Percentiles rank a stretch among this genome's conserved stretches.
phyloP scores from a whole-genome alignment of 108 stramenopile species.

The Conticribra weissflogii region DNA sequence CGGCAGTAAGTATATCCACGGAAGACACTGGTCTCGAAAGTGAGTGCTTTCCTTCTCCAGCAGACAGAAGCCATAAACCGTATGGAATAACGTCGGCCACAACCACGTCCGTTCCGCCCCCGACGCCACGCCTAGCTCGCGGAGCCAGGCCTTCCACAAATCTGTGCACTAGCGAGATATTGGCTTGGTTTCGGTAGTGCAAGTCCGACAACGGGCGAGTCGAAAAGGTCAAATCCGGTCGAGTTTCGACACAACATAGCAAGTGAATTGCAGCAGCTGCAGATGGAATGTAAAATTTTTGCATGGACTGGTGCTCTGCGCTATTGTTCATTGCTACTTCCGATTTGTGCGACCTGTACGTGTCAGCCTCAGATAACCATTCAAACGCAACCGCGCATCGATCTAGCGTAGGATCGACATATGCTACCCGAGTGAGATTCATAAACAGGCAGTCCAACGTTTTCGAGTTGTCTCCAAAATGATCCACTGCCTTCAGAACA shows the following conservation, averaged over 20 bases:
- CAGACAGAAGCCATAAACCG: constrained; percentile 70
- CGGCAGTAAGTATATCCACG: constrained; percentile 61
- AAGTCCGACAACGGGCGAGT: constrained; percentile 58
- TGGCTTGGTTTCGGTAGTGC: constrained; percentile 66
- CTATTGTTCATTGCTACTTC: constrained; percentile 52
- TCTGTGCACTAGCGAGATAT: constrained; percentile 60
- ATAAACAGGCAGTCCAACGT: constrained; percentile 72
- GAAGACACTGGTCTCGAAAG: constrained; percentile 73
- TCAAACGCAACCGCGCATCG: constrained; percentile 71
- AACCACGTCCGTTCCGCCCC: constrained; percentile 37
- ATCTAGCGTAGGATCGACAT: constrained; percentile 84
- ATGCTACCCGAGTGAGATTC: constrained; percentile 71
- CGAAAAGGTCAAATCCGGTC: constrained; percentile 69
- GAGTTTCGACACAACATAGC: constrained; percentile 78
- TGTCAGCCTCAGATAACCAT: constrained; percentile 66
- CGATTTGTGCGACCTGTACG: constrained; percentile 44
- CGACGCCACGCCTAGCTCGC: constrained; percentile 38
- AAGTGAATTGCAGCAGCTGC: constrained; percentile 79
- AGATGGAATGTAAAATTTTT: constrained; percentile 58
- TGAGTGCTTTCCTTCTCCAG: constrained; percentile 60
- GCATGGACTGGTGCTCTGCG: constrained; percentile 49
- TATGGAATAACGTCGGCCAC: constrained; percentile 74
- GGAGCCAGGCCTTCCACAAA: constrained; percentile 73
- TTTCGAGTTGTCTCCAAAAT: constrained; percentile 73
- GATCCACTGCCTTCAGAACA: constrained; percentile 51